Evolutionary conservation across 1,139 yeast species (phyloP), one percentile per base, ranked within the genome.

Genomic region (Candida sanyaensis): DNA sequence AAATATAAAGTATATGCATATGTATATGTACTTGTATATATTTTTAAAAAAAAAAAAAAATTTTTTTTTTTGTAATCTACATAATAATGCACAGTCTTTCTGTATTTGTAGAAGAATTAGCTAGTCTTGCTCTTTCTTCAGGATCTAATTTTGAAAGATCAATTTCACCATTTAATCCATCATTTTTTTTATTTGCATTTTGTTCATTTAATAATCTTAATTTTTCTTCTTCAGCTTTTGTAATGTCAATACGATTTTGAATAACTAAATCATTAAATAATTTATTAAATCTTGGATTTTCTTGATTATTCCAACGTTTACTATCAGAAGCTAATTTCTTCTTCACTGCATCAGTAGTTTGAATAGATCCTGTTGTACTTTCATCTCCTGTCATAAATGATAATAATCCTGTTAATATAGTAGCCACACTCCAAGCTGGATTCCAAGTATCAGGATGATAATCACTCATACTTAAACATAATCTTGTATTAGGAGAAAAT

Each of bases 391-490:
- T 89, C 97, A 91, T 91, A 60, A 91, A 91, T 61, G 96, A 87
- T 55, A 91, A 71, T 43, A 91, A 69, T 0, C 97, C 97, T 6
- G 85, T 88, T 57, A 91, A 73, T 23, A 91, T 91, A 0, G 97
- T 89, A 27, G 89, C 76, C 21, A 91, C 97, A 47, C 90, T 84
- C 97, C 97, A 91, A 5, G 96, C 90, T 1, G 97, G 97, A 64
- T 91, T 90, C 97, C 97, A 91, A 1, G 88, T 73, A 63, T 89
- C 93, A 7, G 97, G 97, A 59, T 92, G 98, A 65, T 83, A 91
- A 55, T 92, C 97, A 58, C 93, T 85, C 84, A 92, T 91, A 38
- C 91, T 84, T 44, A 92, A 72, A 68, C 98, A 92, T 42, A 92
- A 75, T 42, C 96, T 73, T 6, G 90, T 81, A 62, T 88, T 87